A percentile compares a stretch with the other conserved stretches of the same genome.
Evolutionary conservation across 139 green algal genomes (phyloP).

Genomic region (Diplosphaera chodatii): DNA sequence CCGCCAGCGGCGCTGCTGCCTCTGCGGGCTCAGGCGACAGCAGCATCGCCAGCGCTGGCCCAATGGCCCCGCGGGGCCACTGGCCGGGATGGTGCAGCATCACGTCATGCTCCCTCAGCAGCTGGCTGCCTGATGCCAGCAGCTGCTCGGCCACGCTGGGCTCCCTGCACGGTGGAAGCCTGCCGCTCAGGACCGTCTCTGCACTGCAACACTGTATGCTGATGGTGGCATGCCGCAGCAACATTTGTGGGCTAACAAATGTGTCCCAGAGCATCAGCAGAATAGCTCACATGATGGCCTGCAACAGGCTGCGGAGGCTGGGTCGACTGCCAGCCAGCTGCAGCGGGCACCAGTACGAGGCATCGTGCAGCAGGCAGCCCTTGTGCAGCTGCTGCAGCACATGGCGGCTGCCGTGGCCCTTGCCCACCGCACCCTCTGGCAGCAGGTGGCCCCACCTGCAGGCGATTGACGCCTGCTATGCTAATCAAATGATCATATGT

Average conservation of each 20-base stretch:
- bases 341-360: constrained; percentile 60
- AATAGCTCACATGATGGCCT: constrained; percentile 20
- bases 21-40: constrained; percentile 1
- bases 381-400: constrained; percentile 32
- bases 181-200: no score
- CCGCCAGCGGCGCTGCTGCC: neutral
- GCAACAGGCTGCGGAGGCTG: constrained; percentile 23
- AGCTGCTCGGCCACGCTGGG: neutral
- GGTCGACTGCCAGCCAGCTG: constrained; percentile 34
- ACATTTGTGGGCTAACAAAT: no score
- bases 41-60: constrained; percentile 18
- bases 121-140: neutral
- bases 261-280: no score
- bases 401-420: constrained; percentile 49
- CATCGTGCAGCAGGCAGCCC: constrained; percentile 48
- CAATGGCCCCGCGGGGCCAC: constrained; percentile 22
- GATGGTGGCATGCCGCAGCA: no score
- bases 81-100: constrained; percentile 22
- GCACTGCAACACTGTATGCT: no score
- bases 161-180: neutral
- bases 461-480: neutral
- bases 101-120: constrained; percentile 16
- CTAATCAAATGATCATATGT: no score
- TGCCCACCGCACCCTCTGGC: constrained; percentile 30
- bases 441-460: constrained; percentile 54